phyloP scores from a whole-genome alignment of 2,329 filamentous ascomycete genomes.

The Trichophyton rubrum region DNA sequence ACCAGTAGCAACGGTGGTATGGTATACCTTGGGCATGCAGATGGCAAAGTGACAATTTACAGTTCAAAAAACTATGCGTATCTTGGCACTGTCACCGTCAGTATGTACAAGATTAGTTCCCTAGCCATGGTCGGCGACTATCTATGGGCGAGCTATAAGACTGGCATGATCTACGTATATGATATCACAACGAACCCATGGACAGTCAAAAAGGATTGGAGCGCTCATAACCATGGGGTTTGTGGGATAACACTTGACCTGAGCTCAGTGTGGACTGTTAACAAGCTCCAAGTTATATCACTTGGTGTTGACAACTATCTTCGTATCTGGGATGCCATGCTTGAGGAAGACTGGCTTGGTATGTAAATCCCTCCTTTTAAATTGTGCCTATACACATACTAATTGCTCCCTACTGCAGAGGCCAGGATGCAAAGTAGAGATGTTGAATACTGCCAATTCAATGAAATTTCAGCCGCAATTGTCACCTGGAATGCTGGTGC shows the following conservation, averaged over 20 bases:
- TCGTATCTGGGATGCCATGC: conserved; percentile 78
- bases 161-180: conserved; percentile 85
- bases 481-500: conserved; percentile 97
- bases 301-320: conserved; percentile 78
- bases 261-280: conserved; percentile 72
- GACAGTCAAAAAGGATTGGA: conserved; percentile 89
- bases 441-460: conserved; percentile 70
- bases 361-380: conserved; percentile 16
- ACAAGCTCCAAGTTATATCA: conserved; percentile 72
- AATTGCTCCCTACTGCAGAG: conserved; percentile 40
- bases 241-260: conserved; percentile 64
- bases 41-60: conserved; percentile 93
- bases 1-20: conserved; percentile 62
- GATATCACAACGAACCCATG: conserved; percentile 73
- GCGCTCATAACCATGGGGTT: conserved; percentile 73
- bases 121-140: conserved; percentile 67
- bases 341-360: conserved; percentile 89
- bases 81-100: conserved; percentile 69
- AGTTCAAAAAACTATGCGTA: conserved; percentile 65
- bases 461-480: conserved; percentile 65
- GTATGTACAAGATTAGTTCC: conserved; percentile 88
- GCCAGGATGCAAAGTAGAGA: conserved; percentile 74
- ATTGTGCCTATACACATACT: not conserved
- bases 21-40: conserved; percentile 80
- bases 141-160: conserved; percentile 91